Base-by-base conservation (phyloP, 352 stramenopile species). In the Phytopythium aichiense region DNA sequence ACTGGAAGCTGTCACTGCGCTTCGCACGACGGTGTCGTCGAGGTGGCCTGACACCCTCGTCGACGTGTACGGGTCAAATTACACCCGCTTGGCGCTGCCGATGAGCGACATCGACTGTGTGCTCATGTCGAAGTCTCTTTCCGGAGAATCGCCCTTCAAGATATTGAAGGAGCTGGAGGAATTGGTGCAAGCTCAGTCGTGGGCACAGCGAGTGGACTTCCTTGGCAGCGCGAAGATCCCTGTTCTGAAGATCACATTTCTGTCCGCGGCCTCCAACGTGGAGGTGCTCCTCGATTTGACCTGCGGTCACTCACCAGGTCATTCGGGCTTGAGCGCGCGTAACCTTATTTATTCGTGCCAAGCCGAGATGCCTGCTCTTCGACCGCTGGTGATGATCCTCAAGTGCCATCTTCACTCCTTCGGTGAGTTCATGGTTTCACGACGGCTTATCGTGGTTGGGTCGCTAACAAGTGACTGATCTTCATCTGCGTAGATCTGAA, bases 71-170 rank as follows among this genome's bases (percentile, higher is more conserved):
- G 97, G 97, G 25, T 99, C 95, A 33, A 98, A 94, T 70, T 96
- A 97, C 48, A 99, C 95, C 1, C 85, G 88, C n/a, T 76, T 99
- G 22, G 89, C 95, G 43, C 77, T 99, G 30, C 96, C 96, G 15
- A 88, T 77, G 40, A 98, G 95, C 62, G 97, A 99, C 79, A 79
- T 99, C 23, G 97, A 99, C 72, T 96, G 98, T 56, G 95, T 99
- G 13, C 80, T 98, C 55, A 74, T 97, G 25, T 87, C 92, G 40
- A 91, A 89, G 48, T 89, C 95, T 7, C 79, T 88, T 8, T 55
- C 49, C 18, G 85, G 88, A 68, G 84, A 86, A 51, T 76, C 77
- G 20, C 91, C 97, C n/a, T 74, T 89, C 25, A 74, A 77, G 5
- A 93, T 96, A 58, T 85, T 99, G 64, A 94, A 97, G 62, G 67